Evolutionary conservation across 345 rosid species (phyloP).

Genomic region (Chamaenerion angustifolium): DNA sequence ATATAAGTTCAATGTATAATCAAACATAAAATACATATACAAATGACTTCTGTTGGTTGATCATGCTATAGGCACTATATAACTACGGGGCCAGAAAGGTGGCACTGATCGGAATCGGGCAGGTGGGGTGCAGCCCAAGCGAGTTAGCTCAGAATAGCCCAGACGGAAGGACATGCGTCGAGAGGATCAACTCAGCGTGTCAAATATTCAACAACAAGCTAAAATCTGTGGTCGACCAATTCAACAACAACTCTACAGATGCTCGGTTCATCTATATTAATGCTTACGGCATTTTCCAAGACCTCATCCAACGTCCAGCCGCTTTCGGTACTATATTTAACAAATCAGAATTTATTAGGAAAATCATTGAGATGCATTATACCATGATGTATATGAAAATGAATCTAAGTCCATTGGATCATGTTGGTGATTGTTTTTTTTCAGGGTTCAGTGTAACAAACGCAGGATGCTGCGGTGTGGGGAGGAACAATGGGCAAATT

Average conservation of each 20-base stretch:
- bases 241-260: slow-evolving; percentile 39
- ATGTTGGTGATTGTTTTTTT: background rate
- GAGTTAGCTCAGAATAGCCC: slow-evolving; percentile 49
- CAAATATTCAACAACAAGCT: slow-evolving; percentile 63
- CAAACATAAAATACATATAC: too few species aligned
- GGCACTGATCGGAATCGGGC: slow-evolving; percentile 64
- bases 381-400: background rate
- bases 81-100: slow-evolving; percentile 72
- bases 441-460: slow-evolving; percentile 46
- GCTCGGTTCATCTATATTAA: slow-evolving; percentile 57
- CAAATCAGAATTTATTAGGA: too few species aligned
- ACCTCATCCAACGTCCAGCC: slow-evolving; percentile 34
- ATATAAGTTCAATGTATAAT: too few species aligned
- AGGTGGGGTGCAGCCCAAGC: slow-evolving; percentile 82
- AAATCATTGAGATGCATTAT: background rate
- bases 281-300: slow-evolving; percentile 63
- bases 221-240: slow-evolving; percentile 42
- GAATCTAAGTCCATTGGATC: too few species aligned
- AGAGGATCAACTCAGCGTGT: slow-evolving; percentile 42
- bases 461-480: slow-evolving; percentile 63
- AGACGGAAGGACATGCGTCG: slow-evolving; percentile 55
- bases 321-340: slow-evolving; percentile 21
- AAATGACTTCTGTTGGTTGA: too few species aligned
- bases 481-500: slow-evolving; percentile 67
- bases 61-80: slow-evolving; percentile 31